Base-by-base conservation (phyloP, 2,329 filamentous ascomycete genomes). In the Sporothrix variecibatus region DNA sequence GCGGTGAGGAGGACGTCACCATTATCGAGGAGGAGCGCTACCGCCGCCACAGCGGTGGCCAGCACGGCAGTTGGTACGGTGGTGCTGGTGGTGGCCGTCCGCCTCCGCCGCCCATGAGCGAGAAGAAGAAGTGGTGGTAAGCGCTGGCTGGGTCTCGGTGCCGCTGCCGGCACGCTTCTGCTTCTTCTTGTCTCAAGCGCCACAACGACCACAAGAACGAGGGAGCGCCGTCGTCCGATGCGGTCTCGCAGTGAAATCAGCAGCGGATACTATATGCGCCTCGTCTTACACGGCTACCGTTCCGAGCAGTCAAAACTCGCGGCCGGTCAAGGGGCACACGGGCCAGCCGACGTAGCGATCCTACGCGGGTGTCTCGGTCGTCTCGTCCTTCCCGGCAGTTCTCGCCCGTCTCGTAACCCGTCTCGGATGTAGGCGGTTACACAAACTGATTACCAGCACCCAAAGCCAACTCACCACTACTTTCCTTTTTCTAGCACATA, bases 1-100 rank as follows among this genome's bases (percentile, higher is more conserved):
- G 86, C 79, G 84, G 83, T 77, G 82, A 82, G 72, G 83, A 83
- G 40, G 81, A 86, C 31, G 88, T 90, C 75, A 87, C 80, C 75
- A 79, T 79, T 31, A 76, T 81, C 62, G 77, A 91, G 78, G 89
- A 92, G 67, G 90, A 93, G 80, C 88, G 88, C 62, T 89, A 88
- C 81, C 87, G 86, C 20, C 84, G 84, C 74, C 84, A 84, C 78
- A 85, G 84, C 12, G 81, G 82, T 77, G 87, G 89, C 75, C 84
- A 85, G 76, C 86, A 89, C 78, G 82, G 84, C 71, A 87, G 86
- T 64, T 91, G 89, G 86, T 90, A 88, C 72, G 67, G 67, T 8
- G 65, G 65, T 6, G 65, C 23, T 4, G 67, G 67, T 15, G 65
- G 65, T 17, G 88, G 85, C 31, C 82, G 84, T 46, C 83, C 62